Evolutionary conservation across 2,329 filamentous ascomycete genomes (phyloP).

Genomic region (Paecilomyces dactylethromorphus): DNA sequence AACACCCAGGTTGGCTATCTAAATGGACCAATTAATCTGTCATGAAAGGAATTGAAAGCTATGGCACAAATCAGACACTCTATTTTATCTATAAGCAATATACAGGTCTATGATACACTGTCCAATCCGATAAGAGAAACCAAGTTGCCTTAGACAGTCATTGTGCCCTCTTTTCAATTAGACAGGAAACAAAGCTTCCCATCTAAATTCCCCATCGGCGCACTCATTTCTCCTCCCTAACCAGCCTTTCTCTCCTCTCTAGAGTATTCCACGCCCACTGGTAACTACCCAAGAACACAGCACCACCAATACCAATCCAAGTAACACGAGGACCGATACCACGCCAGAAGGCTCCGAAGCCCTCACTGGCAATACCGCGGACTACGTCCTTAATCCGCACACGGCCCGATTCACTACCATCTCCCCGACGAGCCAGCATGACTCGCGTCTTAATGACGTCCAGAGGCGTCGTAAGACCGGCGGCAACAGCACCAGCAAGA

Average conservation of each 20-base stretch:
- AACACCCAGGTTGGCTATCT: too few relatives aligned
- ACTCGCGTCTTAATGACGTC: conserved; percentile 96
- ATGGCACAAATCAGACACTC: background rate
- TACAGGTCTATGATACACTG: background rate
- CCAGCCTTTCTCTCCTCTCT: conserved; percentile 32
- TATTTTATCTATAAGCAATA: background rate
- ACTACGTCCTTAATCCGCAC: conserved; percentile 47
- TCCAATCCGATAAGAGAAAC: background rate
- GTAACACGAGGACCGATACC: conserved; percentile 71
- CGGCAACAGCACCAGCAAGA: conserved; percentile 75
- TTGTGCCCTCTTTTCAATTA: too few relatives aligned
- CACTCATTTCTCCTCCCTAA: background rate
- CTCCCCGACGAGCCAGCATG: conserved; percentile 71
- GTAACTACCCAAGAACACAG: conserved; percentile 90
- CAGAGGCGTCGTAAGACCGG: conserved; percentile 81
- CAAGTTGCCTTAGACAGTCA: too few relatives aligned
- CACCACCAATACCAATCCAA: conserved; percentile 92
- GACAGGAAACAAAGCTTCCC: too few relatives aligned
- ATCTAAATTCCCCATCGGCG: too few relatives aligned
- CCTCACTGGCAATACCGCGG: conserved; percentile 51
- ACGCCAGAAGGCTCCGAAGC: conserved; percentile 39
- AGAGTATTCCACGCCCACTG: conserved; percentile 79
- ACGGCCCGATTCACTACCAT: conserved; percentile 39
- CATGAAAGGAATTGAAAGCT: too few relatives aligned
- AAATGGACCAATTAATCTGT: too few relatives aligned